phyloP scores from a whole-genome alignment of 306 rosid species.

The Prunus fruticosa region DNA sequence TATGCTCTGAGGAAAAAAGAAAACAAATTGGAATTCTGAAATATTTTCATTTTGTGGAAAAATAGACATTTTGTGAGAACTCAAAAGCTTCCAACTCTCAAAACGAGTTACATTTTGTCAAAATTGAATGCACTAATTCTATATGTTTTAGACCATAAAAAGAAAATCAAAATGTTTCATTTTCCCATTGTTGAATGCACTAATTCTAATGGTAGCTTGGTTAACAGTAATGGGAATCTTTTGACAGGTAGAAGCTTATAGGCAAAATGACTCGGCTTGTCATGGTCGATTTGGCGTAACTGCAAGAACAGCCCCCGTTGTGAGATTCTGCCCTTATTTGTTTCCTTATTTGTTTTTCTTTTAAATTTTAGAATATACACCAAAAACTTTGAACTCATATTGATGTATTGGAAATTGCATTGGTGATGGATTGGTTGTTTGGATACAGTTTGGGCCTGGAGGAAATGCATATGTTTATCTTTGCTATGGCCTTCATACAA shows the following conservation, averaged over 20 bases:
- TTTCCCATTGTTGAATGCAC: no score
- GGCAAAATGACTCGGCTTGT: constrained; percentile 82
- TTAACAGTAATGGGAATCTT: background rate
- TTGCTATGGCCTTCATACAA: constrained; percentile 76
- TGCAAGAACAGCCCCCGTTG: constrained; percentile 86
- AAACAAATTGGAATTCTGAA: background rate
- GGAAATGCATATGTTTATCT: constrained; percentile 89
- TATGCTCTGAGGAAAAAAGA: background rate
- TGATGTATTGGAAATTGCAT: background rate
- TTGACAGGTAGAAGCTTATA: constrained; percentile 81
- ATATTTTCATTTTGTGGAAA: background rate
- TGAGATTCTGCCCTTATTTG: constrained; percentile 37
- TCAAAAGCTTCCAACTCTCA: background rate
- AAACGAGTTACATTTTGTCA: no score
- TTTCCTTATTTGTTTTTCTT: background rate
- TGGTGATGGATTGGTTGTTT: constrained; percentile 8
- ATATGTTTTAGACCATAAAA: no score
- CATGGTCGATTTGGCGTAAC: constrained; percentile 92
- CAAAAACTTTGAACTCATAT: background rate
- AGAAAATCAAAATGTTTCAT: background rate
- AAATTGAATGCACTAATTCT: no score
- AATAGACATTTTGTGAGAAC: background rate
- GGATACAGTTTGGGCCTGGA: constrained; percentile 76
- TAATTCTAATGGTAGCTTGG: background rate
- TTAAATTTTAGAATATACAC: background rate